phyloP scores from a whole-genome alignment of 208 protist genomes.

The Cochliopodium minus region DNA sequence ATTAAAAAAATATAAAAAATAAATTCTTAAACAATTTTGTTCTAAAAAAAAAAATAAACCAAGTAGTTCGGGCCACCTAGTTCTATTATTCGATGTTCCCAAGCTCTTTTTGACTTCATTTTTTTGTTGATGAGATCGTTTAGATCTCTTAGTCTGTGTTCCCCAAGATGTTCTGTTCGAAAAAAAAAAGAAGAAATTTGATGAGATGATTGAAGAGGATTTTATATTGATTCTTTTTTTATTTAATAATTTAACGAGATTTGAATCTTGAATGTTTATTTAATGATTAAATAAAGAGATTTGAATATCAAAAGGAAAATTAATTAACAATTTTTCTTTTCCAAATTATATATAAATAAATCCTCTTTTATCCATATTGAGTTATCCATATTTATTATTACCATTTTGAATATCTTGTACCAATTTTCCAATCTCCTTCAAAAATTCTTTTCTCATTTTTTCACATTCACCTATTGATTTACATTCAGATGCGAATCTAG shows the following conservation, averaged over 20 bases:
- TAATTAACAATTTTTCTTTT: neutral
- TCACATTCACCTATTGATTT: neutral
- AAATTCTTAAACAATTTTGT: neutral
- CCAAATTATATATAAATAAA: too few species aligned
- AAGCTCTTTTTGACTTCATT: constrained; percentile 50
- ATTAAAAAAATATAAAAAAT: too few species aligned
- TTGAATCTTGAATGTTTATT: too few species aligned
- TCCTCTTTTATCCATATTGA: too few species aligned
- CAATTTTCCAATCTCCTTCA: neutral
- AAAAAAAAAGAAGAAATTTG: too few species aligned
- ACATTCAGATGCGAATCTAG: neutral
- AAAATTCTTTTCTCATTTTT: neutral
- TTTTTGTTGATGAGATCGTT: constrained; percentile 71
- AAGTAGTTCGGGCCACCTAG: constrained; percentile 48
- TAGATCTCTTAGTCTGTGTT: constrained; percentile 53
- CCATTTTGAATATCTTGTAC: constrained; percentile 1
- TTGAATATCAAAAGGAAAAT: neutral
- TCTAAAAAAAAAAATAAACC: neutral
- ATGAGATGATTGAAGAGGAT: too few species aligned
- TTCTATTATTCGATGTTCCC: constrained; percentile 50
- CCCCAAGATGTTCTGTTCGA: too few species aligned
- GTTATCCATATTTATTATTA: too few species aligned
- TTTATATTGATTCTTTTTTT: too few species aligned
- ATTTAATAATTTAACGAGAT: too few species aligned
- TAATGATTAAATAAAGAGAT: too few species aligned